phyloP scores from a whole-genome alignment of 805 yeast species.

The Metschnikowia gruessii region DNA sequence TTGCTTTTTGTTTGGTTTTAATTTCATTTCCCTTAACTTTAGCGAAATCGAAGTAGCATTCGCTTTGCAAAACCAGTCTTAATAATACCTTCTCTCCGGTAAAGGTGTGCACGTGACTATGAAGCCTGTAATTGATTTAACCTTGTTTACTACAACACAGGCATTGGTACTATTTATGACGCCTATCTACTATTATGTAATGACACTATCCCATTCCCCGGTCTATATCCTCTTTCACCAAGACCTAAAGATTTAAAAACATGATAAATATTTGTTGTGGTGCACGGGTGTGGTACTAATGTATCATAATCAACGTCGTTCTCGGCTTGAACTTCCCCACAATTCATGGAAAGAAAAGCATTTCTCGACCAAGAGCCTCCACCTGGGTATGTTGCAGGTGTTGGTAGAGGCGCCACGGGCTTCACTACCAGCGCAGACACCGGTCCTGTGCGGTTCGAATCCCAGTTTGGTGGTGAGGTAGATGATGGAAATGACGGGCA shows the following conservation, averaged over 20 bases:
- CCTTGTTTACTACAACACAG: no score
- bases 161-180: no score
- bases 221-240: no score
- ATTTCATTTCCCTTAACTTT: no score
- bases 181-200: no score
- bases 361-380: slow-evolving; percentile 88
- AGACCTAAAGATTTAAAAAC: no score
- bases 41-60: no score
- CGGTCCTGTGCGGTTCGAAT: slow-evolving; percentile 36
- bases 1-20: no score
- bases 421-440: slow-evolving; percentile 82
- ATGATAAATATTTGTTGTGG: background rate
- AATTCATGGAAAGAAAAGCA: slow-evolving; percentile 15
- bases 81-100: background rate
- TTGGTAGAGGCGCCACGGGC: slow-evolving; percentile 95
- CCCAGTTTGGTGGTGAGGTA: slow-evolving; percentile 16
- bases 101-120: background rate
- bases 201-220: no score
- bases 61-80: background rate
- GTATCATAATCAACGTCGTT: background rate
- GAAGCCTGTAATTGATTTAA: no score
- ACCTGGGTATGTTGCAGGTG: slow-evolving; percentile 84
- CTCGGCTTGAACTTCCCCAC: slow-evolving; percentile 2
- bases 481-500: slow-evolving; percentile 32
- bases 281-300: slow-evolving; percentile 3